Percentiles rank a stretch among this genome's conserved stretches.
Evolutionary conservation across 1,284 basidiomycete species (phyloP).

Genomic region (Moniliella sp.): DNA sequence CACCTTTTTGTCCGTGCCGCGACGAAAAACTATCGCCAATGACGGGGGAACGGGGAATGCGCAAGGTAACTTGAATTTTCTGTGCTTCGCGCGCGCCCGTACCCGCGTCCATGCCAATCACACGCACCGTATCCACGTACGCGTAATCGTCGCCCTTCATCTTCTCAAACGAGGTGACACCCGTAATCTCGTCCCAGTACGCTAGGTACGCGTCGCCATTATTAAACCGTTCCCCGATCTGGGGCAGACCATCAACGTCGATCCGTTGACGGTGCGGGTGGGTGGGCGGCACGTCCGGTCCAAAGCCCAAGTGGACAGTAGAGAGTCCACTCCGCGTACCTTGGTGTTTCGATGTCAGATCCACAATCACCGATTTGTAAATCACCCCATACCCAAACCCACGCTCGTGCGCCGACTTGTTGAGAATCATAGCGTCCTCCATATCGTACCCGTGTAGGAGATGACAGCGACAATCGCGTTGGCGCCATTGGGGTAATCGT

Average conservation of each 20-base stretch:
- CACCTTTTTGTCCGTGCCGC: conserved; percentile 95
- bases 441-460: conserved; percentile 99
- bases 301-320: conserved; percentile 54
- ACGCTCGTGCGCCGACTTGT: conserved; percentile 93
- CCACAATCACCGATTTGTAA: conserved; percentile 82
- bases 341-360: conserved; percentile 58
- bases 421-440: conserved; percentile 99
- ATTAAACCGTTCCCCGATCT: conserved; percentile 49
- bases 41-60: conserved; percentile 80
- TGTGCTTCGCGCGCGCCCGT: conserved; percentile 72
- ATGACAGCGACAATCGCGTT: conserved; percentile 98
- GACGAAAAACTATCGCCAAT: conserved; percentile 99
- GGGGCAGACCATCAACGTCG: conserved; percentile 65
- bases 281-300: conserved; percentile 36
- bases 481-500: conserved; percentile 90
- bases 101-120: conserved; percentile 66
- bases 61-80: conserved; percentile 77
- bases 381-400: conserved; percentile 92
- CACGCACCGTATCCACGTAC: conserved; percentile 73
- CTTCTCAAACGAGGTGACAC: conserved; percentile 64
- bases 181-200: conserved; percentile 67
- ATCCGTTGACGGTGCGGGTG: conserved; percentile 41
- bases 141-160: conserved; percentile 90
- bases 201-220: conserved; percentile 52
- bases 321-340: conserved; percentile 34